Evolutionary conservation across 805 yeast genomes (phyloP).

Genomic region (Lipomyces japonicus): DNA sequence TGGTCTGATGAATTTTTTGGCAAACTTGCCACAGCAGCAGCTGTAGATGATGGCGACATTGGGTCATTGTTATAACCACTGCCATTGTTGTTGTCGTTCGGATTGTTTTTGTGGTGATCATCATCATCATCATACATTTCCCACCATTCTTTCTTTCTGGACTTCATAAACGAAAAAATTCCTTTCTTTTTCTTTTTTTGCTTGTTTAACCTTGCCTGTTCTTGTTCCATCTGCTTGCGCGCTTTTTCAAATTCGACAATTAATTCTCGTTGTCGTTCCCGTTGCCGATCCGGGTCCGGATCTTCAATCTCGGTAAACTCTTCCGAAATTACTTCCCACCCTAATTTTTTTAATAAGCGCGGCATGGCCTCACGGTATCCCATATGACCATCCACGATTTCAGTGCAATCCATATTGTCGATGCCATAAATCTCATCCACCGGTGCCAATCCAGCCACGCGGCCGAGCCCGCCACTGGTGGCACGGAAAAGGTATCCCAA

Average conservation of each 20-base stretch:
- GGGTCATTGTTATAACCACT: not conserved
- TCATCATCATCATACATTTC: constrained; percentile 41
- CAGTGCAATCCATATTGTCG: constrained; percentile 86
- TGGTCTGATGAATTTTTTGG: constrained; percentile 11
- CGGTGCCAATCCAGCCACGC: constrained; percentile 87
- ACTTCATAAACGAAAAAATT: constrained; percentile 43
- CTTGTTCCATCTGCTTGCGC: constrained; percentile 49
- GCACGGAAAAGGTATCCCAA: constrained; percentile 88
- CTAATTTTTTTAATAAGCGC: constrained; percentile 59
- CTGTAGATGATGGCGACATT: not conserved
- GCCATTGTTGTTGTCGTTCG: not conserved
- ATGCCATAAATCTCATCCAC: constrained; percentile 58
- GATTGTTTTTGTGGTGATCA: not conserved
- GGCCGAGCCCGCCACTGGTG: constrained; percentile 85
- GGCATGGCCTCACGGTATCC: constrained; percentile 96
- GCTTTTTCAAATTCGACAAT: constrained; percentile 85
- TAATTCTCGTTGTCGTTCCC: constrained; percentile 71
- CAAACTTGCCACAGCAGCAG: not conserved
- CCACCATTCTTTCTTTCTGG: constrained; percentile 58
- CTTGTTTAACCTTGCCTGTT: constrained; percentile 26
- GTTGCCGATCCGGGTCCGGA: constrained; percentile 83
- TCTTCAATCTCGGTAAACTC: constrained; percentile 95
- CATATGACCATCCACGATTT: constrained; percentile 90
- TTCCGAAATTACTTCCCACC: constrained; percentile 80
- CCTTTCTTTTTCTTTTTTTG: constrained; percentile 36